These are phyloP conservation scores for Microdochium trichocladiopsis DNA, from an alignment of 2,329 filamentous ascomycete species.

Conservation along the genomic window DNA sequence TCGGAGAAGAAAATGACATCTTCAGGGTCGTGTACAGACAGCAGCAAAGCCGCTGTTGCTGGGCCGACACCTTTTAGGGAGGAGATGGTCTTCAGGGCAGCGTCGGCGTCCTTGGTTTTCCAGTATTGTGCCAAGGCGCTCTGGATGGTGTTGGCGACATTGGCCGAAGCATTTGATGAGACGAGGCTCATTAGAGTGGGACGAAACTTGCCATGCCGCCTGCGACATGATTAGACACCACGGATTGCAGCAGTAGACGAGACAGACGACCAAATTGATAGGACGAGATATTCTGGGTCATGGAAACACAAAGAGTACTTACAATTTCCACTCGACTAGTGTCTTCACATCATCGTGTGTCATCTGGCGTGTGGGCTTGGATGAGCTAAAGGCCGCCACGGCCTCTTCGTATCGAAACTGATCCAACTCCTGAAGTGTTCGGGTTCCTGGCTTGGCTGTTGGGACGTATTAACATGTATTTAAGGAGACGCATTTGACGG, in stretches of 20 bases:
- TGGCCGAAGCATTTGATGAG: constrained; percentile 48
- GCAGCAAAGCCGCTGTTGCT: constrained; percentile 68
- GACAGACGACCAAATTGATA: too few relatives aligned
- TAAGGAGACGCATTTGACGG: background rate
- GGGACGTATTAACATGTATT: background rate
- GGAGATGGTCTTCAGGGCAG: constrained; percentile 46
- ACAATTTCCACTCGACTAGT: constrained; percentile 69
- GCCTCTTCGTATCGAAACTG: constrained; percentile 50
- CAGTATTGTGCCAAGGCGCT: constrained; percentile 43
- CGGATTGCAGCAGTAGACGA: constrained; percentile 3
- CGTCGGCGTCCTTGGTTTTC: constrained; percentile 21
- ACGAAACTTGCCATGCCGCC: constrained; percentile 55
- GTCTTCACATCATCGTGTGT: constrained; percentile 48
- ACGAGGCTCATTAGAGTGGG: constrained; percentile 54
- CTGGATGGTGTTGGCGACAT: constrained; percentile 39
- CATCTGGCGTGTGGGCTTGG: constrained; percentile 31
- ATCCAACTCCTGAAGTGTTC: constrained; percentile 51
- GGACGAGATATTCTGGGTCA: too few relatives aligned
- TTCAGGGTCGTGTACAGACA: constrained; percentile 55
- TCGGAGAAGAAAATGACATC: constrained; percentile 71
- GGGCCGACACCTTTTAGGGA: constrained; percentile 70
- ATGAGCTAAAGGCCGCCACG: constrained; percentile 33
- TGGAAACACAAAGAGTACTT: constrained; percentile 20
- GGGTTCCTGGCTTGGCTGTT: constrained; percentile 40
- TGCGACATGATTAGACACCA: constrained; percentile 13